Evolutionary conservation across 257 asterid species (phyloP).

Genomic region (Solanum verrucosum): DNA sequence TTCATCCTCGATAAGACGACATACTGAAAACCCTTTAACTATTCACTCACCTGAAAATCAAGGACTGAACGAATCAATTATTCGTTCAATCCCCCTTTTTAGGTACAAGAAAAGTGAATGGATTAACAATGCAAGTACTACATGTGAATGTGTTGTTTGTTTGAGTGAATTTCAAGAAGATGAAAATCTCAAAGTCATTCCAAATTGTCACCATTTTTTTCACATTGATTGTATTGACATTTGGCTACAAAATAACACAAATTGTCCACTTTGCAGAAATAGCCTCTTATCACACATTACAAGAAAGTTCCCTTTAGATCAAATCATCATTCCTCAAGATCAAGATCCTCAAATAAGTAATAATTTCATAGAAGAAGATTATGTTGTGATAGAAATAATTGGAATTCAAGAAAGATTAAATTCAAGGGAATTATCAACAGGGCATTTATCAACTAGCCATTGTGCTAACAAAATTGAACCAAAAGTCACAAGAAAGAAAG

Average conservation of each 20-base stretch:
- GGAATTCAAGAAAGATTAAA: slow-evolving; percentile 18
- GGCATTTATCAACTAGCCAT: slow-evolving; percentile 5
- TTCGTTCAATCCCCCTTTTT: slow-evolving; percentile 50
- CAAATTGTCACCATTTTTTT: slow-evolving; percentile 56
- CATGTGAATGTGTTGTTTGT: slow-evolving; percentile 59
- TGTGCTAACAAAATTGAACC: slow-evolving; percentile 18
- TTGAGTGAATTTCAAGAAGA: slow-evolving; percentile 56
- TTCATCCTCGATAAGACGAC: slow-evolving; percentile 19
- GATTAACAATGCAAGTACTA: neutral
- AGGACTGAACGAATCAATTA: slow-evolving; percentile 54
- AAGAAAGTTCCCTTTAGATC: slow-evolving; percentile 8
- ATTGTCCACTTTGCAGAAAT: slow-evolving; percentile 70
- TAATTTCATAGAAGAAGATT: slow-evolving; percentile 45
- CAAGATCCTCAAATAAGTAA: neutral
- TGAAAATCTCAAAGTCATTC: slow-evolving; percentile 55
- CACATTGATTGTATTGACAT: slow-evolving; percentile 36
- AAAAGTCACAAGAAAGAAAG: slow-evolving; percentile 11
- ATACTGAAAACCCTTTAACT: slow-evolving; percentile 11
- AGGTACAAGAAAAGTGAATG: slow-evolving; percentile 25
- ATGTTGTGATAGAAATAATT: slow-evolving; percentile 56
- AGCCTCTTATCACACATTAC: slow-evolving; percentile 24
- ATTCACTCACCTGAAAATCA: slow-evolving; percentile 30
- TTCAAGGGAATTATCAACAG: neutral
- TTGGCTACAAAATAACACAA: neutral
- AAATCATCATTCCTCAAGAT: slow-evolving; percentile 1